phyloP scores from a whole-genome alignment of 805 yeast genomes.

The Teunomyces pallodes region DNA sequence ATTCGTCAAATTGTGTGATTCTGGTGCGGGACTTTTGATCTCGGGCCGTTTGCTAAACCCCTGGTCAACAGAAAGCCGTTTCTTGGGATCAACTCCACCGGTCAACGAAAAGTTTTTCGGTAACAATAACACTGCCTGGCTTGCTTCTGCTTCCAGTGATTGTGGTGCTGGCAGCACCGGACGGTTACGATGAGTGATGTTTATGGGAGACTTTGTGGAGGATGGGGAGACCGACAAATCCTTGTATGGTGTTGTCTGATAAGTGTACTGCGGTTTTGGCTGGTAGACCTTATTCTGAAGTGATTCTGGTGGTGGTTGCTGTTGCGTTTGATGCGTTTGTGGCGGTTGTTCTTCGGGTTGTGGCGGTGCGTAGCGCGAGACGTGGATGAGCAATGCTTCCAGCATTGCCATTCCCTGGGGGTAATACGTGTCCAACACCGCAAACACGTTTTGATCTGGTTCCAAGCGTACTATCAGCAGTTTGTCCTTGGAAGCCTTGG shows the following conservation, averaged over 20 bases:
- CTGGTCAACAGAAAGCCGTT: slow-evolving; percentile 28
- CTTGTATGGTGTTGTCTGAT: slow-evolving; percentile 11
- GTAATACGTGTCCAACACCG: slow-evolving; percentile 54
- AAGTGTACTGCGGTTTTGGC: slow-evolving; percentile 34
- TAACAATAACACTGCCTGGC: slow-evolving; percentile 48
- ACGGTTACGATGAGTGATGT: slow-evolving; percentile 19
- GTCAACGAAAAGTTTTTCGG: slow-evolving; percentile 45
- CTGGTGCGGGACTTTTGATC: slow-evolving; percentile 5
- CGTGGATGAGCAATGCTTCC: slow-evolving; percentile 61
- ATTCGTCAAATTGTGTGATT: slow-evolving; percentile 15
- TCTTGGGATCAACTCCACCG: slow-evolving; percentile 17
- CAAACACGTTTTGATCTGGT: slow-evolving; percentile 64
- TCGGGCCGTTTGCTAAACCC: slow-evolving; percentile 4
- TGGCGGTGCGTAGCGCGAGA: slow-evolving; percentile 3
- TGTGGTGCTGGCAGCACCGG: slow-evolving; percentile 20
- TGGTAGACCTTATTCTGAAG: slow-evolving; percentile 17
- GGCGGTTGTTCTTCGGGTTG: slow-evolving; percentile 1
- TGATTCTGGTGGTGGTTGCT: slow-evolving; percentile 5
- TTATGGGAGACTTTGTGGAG: slow-evolving; percentile 16
- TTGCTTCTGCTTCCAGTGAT: slow-evolving; percentile 2
- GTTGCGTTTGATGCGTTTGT: slow-evolving; percentile 6
- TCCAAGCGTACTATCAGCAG: slow-evolving; percentile 29
- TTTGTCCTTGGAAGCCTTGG: not conserved
- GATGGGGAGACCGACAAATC: slow-evolving; percentile 29
- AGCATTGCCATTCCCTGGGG: slow-evolving; percentile 67